Conservation (phyloP, 2,329 filamentous ascomycete species). For the Malbranchea cinnamomea region DNA sequence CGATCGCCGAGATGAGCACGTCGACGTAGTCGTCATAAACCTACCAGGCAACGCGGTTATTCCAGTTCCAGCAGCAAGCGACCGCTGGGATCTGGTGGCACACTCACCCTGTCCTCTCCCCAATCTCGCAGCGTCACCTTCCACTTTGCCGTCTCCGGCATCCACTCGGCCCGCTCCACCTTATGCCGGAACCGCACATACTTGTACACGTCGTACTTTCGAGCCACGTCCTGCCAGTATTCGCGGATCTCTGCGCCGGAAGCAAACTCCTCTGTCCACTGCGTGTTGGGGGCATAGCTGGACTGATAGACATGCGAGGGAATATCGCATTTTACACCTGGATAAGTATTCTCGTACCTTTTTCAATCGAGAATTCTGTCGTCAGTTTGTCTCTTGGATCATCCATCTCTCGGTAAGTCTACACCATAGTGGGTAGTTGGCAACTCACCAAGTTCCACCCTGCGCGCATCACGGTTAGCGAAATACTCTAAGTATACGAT, state of each 20-base stretch:
- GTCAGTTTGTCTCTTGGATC: no score
- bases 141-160: constrained; percentile 24
- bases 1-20: not conserved
- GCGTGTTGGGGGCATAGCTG: constrained; percentile 25
- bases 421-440: no score
- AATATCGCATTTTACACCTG: constrained; percentile 31
- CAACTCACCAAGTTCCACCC: constrained; percentile 31
- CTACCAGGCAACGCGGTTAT: no score
- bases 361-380: no score
- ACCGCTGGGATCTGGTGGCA: no score
- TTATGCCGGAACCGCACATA: constrained; percentile 40
- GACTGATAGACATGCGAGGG: constrained; percentile 32
- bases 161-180: constrained; percentile 45
- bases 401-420: no score
- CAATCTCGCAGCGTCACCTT: no score
- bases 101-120: no score
- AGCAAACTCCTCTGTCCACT: constrained; percentile 32
- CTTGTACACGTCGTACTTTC: constrained; percentile 49
- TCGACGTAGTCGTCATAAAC: not conserved
- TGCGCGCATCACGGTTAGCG: constrained; percentile 8
- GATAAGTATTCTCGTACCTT: constrained; percentile 34
- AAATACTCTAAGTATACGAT: constrained; percentile 32
- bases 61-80: no score
- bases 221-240: constrained; percentile 50
- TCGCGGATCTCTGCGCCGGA: constrained; percentile 50